These are phyloP conservation scores for Tillandsia fasciculata DNA, from an alignment of 176 grass and related monocot species.

Conservation along the genomic window DNA sequence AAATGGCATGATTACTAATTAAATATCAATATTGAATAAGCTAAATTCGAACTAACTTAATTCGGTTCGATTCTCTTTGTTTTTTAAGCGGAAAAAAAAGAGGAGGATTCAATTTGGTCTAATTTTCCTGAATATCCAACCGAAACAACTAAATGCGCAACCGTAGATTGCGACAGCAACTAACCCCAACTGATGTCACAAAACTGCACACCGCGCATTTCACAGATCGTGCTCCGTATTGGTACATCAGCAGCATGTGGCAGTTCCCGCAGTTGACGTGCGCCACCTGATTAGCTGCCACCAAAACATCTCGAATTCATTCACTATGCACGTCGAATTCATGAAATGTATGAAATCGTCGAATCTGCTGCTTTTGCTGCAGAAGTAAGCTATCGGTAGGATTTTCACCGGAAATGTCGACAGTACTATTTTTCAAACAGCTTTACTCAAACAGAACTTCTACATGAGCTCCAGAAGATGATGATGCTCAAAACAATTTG, in stretches of 20 bases:
- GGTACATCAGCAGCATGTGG: conserved; percentile 98
- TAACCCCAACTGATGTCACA: conserved; percentile 75
- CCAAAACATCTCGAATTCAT: conserved; percentile 15
- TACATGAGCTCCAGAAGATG: no score
- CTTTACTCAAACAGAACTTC: no score
- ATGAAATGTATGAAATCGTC: not conserved
- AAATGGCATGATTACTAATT: no score
- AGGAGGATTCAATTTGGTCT: not conserved
- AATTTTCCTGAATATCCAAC: no score
- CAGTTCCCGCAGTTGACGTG: conserved; percentile 88
- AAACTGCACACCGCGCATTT: conserved; percentile 91
- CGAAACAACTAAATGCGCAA: not conserved
- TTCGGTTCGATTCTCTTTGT: not conserved
- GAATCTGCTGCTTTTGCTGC: no score
- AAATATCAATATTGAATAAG: no score
- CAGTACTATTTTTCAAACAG: no score
- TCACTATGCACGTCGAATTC: not conserved
- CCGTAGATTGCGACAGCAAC: conserved; percentile 10
- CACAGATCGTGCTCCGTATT: conserved; percentile 91
- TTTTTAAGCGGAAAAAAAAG: not conserved
- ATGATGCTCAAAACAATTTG: no score
- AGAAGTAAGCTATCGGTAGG: no score
- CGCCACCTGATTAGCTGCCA: conserved; percentile 84
- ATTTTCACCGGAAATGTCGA: no score
- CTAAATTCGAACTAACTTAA: not conserved